These are phyloP conservation scores for Starmerella stigmatis DNA, from an alignment of 805 yeast genomes.

Conservation along the genomic window DNA sequence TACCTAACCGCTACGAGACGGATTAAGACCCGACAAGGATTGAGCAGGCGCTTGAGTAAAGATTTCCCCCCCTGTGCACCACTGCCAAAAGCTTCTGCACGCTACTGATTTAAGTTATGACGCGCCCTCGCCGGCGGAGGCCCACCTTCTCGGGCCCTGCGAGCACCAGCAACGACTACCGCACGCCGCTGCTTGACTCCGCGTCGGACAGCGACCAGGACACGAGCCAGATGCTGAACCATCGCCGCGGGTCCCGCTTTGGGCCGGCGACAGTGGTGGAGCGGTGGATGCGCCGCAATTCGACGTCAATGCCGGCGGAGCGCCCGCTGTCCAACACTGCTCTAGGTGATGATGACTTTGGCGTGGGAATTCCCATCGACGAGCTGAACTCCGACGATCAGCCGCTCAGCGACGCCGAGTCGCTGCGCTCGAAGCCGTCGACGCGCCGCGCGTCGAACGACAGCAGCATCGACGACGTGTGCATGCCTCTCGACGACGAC, in stretches of 20 bases:
- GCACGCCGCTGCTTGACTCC: constrained; percentile 1
- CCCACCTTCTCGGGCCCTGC: constrained; percentile 19
- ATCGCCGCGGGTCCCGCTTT: constrained; percentile 14
- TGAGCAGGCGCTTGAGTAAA: too few species aligned
- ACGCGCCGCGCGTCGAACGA: constrained; percentile 47
- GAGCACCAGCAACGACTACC: constrained; percentile 1
- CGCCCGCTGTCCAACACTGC: constrained; percentile 6
- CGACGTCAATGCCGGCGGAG: constrained; percentile 10
- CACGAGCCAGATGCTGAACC: constrained; percentile 10
- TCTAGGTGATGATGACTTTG: constrained; percentile 18
- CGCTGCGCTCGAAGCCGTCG: constrained; percentile 46
- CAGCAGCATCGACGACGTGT: constrained; percentile 83
- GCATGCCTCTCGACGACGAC: constrained; percentile 60
- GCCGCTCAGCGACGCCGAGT: constrained; percentile 10
- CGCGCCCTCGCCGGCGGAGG: constrained; percentile 17
- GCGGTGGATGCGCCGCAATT: constrained; percentile 25
- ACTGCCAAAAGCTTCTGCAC: not conserved
- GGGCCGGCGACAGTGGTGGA: constrained; percentile 20
- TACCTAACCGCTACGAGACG: too few species aligned
- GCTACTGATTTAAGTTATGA: constrained; percentile 9
- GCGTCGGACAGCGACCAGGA: constrained; percentile 6
- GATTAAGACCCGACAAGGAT: too few species aligned
- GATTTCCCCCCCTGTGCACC: too few species aligned
- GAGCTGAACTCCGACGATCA: constrained; percentile 3
- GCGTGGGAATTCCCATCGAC: constrained; percentile 23